Evolutionary conservation across 2,329 filamentous ascomycete genomes (phyloP).

Genomic region (Xylariales sp.): DNA sequence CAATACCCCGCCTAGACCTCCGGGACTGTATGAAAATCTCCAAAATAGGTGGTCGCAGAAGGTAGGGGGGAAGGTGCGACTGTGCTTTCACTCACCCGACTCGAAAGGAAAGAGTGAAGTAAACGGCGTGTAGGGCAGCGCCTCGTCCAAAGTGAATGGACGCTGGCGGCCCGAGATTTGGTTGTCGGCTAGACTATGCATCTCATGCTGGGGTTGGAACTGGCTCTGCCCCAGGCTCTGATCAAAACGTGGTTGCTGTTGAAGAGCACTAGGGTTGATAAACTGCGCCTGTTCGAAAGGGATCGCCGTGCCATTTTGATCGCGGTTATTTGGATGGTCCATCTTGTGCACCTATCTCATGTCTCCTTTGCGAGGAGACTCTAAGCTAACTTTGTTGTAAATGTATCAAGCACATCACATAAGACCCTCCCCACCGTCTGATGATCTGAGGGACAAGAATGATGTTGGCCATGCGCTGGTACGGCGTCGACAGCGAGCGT

Average conservation of each 20-base stretch:
- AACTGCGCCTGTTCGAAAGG: constrained; percentile 12
- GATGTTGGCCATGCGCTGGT: constrained; percentile 6
- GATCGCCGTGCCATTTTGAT: constrained; percentile 21
- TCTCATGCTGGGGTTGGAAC: too few species aligned
- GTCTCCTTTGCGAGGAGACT: background rate
- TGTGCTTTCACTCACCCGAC: constrained; percentile 50
- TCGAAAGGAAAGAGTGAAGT: constrained; percentile 76
- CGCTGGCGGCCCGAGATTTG: constrained; percentile 13
- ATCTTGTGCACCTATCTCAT: constrained; percentile 1
- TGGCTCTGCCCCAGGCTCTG: too few species aligned
- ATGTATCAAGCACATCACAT: constrained; percentile 1
- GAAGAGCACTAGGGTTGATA: constrained; percentile 11
- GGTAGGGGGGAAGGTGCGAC: constrained; percentile 1
- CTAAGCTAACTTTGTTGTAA: background rate
- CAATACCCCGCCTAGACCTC: too few species aligned
- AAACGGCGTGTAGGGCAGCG: constrained; percentile 77
- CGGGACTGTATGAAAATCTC: too few species aligned
- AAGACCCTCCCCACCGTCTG: constrained; percentile 2
- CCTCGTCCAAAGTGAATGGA: constrained; percentile 66
- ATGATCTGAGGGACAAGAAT: background rate
- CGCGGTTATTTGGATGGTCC: constrained; percentile 5
- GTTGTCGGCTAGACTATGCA: background rate
- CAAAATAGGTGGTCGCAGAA: too few species aligned
- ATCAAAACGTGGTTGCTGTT: too few species aligned
- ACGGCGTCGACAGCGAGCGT: too few species aligned